Base-by-base conservation (phyloP, 345 rosid genomes). In the Lumnitzera racemosa region DNA sequence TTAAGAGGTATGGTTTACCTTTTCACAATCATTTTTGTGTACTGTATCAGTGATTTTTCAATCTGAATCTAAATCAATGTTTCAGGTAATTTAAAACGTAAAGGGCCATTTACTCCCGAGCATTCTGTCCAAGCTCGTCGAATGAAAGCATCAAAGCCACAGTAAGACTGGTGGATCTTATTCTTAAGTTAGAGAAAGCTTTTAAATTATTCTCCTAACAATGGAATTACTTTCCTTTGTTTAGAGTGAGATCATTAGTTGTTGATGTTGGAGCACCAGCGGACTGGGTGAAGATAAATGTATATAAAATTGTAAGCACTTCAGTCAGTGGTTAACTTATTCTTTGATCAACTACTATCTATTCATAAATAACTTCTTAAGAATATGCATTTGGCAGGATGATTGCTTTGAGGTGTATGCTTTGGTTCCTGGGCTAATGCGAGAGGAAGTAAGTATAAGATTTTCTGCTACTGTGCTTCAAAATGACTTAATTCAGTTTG, bases 201-300 rank as follows among this genome's bases (percentile, higher is more conserved):
- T 43, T 4, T 31, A 24, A 49, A 60, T 49, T 25, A 17, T 15
- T 5, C 11, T 36, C 11, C 43, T 36, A 36, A 36, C 43, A 5
- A 6, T 36, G 43, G 11, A 25, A 12, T 2, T 15, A 20, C 15
- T 48, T 16, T 74, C 58, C 31, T 62, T 66, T 20, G 60, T 63
- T 56, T 63, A 82, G 88, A 57, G 64, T 67, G 61, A 81, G 72
- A 59, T 59, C 75, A 1, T 70, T 57, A 67, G 70, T 80, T 56
- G 52, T 80, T 55, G 86, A 82, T 68, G 59, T 76, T 61, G 91
- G 91, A 43, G 84, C 81, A 31, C 86, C 88, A 25, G 91, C 91
- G 49, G 86, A 85, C 58, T 85, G 88, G 91, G 88, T 85, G 70
- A 85, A 85, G 81, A 69, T 82, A 62, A 82, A 78, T 12, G 91